Evolutionary conservation across 2,329 filamentous ascomycete genomes (phyloP), one percentile per base, ranked within the genome.

Genomic region (Dendryphion nanum): DNA sequence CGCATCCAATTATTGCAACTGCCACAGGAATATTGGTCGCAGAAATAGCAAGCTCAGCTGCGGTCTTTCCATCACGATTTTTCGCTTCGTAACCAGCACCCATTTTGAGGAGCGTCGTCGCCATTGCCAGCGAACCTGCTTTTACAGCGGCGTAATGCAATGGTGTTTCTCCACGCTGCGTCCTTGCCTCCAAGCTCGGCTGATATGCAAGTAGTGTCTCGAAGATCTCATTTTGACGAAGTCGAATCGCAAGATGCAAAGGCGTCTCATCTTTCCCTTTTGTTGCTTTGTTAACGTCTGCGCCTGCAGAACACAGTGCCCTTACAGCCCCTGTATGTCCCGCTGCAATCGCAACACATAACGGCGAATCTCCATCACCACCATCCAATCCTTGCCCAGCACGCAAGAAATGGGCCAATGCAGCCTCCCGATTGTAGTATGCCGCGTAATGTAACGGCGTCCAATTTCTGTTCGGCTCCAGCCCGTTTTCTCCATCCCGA

Each of bases 91-190:
- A 55, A 18, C 46, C 53, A 14, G 59, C 61, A 20, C 59, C 59
- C 15, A 42, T 37, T 18, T 51, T 60, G 24, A 63, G 51, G 18
- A 63, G 33, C 6, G 42, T 40, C 18, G 50, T 47, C 3, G 60
- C 52, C 10, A 42, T 38, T 13, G 54, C 52, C 15, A 57, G 38
- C 2, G 50, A 53, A 33, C 47, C 48, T 4, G 49, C 42, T 17
- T 48, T 55, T 12, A 50, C 48, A 16, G 59, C 60, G 18, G 59
- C 60, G 26, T 63, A 63, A 38, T 63, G 60, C 4, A 64, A 50
- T 20, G 53, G 42, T 33, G 61, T 63, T 30, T 62, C 59, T n/a
- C 51, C 41, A 5, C 49, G 53, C 12, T 41, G 17, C 1, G 61
- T 61, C 35, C 43, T 49, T 13, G 34, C 38, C 24, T 56, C 51